Conservation (phyloP, 306 rosid genomes). For the Biancaea sappan region DNA sequence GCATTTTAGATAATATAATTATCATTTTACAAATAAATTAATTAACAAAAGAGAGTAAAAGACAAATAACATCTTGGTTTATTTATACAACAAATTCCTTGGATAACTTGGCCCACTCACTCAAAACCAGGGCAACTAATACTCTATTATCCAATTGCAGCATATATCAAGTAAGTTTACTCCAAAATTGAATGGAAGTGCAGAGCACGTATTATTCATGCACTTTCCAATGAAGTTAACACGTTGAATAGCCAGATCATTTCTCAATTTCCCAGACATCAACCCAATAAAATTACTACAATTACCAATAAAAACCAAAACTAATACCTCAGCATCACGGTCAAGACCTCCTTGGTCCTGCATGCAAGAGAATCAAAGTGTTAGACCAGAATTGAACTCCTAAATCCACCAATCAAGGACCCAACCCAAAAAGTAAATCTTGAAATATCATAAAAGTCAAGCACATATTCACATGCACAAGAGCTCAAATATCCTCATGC, state of each 20-base stretch:
- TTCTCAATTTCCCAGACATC: constrained; percentile 21
- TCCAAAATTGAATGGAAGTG: too few relatives aligned
- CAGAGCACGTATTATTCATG: constrained; percentile 10
- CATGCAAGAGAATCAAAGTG: constrained; percentile 34
- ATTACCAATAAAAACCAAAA: constrained; percentile 23
- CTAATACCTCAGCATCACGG: constrained; percentile 88
- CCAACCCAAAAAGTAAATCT: constrained; percentile 26
- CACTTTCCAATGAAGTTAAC: constrained; percentile 7
- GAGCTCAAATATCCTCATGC: not conserved
- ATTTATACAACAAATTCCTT: not conserved
- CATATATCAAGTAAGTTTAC: constrained; percentile 20
- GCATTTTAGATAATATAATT: constrained; percentile 28
- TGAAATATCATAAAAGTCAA: not conserved
- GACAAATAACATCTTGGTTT: not conserved
- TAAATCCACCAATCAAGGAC: not conserved
- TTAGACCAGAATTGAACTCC: constrained; percentile 26
- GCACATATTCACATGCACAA: not conserved
- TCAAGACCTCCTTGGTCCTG: constrained; percentile 75
- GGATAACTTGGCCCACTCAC: not conserved
- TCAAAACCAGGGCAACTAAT: not conserved
- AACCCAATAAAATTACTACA: constrained; percentile 27
- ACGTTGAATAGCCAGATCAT: constrained; percentile 27
- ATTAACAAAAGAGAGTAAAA: not conserved
- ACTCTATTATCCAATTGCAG: constrained; percentile 2
- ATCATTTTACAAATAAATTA: constrained; percentile 1